Evolutionary conservation across 129 eudicot genomes (phyloP).

Genomic region (Artemisia annua): DNA sequence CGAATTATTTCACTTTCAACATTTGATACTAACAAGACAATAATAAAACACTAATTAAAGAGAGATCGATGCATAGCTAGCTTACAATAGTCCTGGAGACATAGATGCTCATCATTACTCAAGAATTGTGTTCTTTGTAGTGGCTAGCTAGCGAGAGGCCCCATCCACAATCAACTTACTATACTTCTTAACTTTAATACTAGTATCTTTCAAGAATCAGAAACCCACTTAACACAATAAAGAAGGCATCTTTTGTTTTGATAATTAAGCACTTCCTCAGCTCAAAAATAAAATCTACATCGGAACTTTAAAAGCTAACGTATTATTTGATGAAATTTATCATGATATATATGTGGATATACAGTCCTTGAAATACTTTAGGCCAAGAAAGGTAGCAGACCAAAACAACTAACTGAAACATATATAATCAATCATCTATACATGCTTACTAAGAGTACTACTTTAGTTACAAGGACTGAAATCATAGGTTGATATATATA

Average conservation of each 20-base stretch:
- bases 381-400: too few species aligned
- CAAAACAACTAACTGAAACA: too few species aligned
- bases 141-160: conserved; percentile 11
- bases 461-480: too few species aligned
- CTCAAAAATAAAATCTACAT: neutral
- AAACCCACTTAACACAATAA: conserved; percentile 16
- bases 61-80: too few species aligned
- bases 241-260: conserved; percentile 6
- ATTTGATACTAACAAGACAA: conserved; percentile 14
- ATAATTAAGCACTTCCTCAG: neutral
- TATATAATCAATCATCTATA: too few species aligned
- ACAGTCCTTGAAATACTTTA: neutral
- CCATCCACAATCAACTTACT: neutral
- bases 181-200: conserved; percentile 9
- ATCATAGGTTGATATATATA: too few species aligned
- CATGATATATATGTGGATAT: conserved; percentile 4
- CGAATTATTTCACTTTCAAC: conserved; percentile 19
- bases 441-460: too few species aligned
- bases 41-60: too few species aligned
- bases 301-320: neutral
- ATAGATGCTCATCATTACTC: conserved; percentile 6
- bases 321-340: conserved; percentile 17
- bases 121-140: conserved; percentile 8
- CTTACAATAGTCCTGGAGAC: neutral
- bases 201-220: conserved; percentile 15